Conservation (phyloP, 2,329 filamentous ascomycete species). For the Diaporthe amygdali region DNA sequence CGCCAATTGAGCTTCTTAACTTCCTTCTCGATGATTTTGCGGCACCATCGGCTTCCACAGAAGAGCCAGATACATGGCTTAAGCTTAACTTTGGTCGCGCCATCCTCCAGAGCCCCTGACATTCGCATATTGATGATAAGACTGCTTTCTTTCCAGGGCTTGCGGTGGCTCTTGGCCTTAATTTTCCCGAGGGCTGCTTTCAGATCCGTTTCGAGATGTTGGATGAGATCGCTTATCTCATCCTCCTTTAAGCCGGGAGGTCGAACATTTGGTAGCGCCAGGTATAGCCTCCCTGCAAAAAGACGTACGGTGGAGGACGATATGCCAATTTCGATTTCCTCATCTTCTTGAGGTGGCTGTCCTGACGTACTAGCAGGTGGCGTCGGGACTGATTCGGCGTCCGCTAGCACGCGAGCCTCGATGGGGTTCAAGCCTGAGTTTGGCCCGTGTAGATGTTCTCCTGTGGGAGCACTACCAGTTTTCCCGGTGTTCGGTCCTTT, state of each 20-base stretch:
- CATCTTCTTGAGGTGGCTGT: no score
- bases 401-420: not conserved
- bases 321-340: not conserved
- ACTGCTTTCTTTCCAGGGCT: not conserved
- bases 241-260: not conserved
- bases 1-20: not conserved
- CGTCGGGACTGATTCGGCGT: not conserved
- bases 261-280: not conserved
- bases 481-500: no score
- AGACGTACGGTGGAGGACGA: not conserved
- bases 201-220: not conserved
- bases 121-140: not conserved
- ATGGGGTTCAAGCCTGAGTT: no score
- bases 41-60: not conserved
- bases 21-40: not conserved
- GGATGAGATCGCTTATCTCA: not conserved
- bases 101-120: not conserved
- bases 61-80: conserved; percentile 1
- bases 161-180: not conserved
- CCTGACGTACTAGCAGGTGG: not conserved
- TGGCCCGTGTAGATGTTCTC: no score
- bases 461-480: no score
- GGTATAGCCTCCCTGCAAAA: not conserved
- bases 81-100: not conserved
- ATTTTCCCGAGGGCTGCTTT: not conserved